These are phyloP conservation scores for Sphaerulina vaccinii DNA, from an alignment of 2,329 filamentous ascomycete genomes.

Conservation along the genomic window DNA sequence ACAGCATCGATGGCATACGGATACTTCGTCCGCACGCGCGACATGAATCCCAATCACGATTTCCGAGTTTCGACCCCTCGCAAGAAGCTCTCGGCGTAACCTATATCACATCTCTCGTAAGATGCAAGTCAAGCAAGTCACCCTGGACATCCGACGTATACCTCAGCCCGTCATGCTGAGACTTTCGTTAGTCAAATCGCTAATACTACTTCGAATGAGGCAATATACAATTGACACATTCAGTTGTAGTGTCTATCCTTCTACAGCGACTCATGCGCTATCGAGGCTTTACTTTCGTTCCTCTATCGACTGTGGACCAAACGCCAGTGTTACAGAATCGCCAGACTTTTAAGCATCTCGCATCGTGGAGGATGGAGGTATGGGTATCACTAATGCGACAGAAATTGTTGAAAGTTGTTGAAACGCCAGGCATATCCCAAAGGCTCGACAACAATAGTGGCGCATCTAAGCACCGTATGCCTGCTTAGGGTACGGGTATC, in stretches of 20 bases:
- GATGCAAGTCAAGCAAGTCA: neutral
- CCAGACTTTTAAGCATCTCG: constrained; percentile 19
- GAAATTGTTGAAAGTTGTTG: constrained; percentile 36
- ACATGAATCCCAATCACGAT: neutral
- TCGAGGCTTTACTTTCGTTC: neutral
- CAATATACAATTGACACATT: neutral
- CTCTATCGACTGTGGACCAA: neutral
- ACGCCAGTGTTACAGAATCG: neutral
- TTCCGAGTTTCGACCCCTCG: neutral
- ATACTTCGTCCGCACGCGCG: neutral
- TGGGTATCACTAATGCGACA: constrained; percentile 31
- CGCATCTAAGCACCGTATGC: constrained; percentile 34
- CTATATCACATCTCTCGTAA: neutral
- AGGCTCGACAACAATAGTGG: neutral
- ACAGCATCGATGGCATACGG: constrained; percentile 1
- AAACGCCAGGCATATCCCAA: constrained; percentile 27
- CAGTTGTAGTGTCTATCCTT: neutral
- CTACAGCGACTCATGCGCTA: constrained; percentile 12
- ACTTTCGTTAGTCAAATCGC: neutral
- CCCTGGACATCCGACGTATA: neutral
- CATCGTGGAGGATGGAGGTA: constrained; percentile 34
- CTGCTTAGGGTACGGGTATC: constrained; percentile 42
- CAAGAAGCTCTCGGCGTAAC: neutral
- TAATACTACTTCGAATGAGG: no score
- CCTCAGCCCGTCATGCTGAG: neutral